Base-by-base conservation (phyloP, 169 alveolate species). In the Plasmodium billcollinsi region DNA sequence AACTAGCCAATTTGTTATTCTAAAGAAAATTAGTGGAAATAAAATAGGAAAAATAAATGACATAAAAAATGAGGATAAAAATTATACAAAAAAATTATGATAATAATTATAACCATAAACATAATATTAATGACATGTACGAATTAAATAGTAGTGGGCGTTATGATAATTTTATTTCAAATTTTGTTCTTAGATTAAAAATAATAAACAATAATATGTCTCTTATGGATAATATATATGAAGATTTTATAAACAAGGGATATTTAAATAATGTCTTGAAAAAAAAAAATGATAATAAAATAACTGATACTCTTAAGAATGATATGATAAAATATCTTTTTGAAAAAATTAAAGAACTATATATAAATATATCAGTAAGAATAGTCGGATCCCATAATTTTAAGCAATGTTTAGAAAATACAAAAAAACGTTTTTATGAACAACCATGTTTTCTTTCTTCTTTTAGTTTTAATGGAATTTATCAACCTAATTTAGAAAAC, bases 1-100 rank as follows among this genome's bases (percentile, higher is more conserved):
- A 56, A 56, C 65, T 56, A 56, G 21, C 65, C 33, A 56, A 56
- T 56, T 56, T 56, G 65, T 56, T 11, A 56, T 56, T 56, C 24
- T 14, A 14, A 56, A 56, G 11, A 56, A 56, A n/a, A 14, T 5
- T 7, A 56, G 21, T 56, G 11, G 21, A 56, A 8, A 56, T 14
- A 15, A 39, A 39, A 39, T 39, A 39, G 47, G 47, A 39, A 39
- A 39, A 5, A 6, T 39, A 39, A 5, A 39, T 39, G 47, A 39
- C 9, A 39, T 5, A 39, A 39, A 39, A 39, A 39, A 39, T 39
- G 2, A 39, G 0, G 47, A 6, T 39, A 39, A 39, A 0, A 5
- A 39, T 39, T 39, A 14, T 56, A 56, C 39, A 26, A 2, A 26
- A 26, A 26, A 26, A 26, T 39, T 1, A 6, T 39, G 47, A 6